Evolutionary conservation across 139 green algal species (phyloP).

Genomic region (Tetradesmus obliquus): DNA sequence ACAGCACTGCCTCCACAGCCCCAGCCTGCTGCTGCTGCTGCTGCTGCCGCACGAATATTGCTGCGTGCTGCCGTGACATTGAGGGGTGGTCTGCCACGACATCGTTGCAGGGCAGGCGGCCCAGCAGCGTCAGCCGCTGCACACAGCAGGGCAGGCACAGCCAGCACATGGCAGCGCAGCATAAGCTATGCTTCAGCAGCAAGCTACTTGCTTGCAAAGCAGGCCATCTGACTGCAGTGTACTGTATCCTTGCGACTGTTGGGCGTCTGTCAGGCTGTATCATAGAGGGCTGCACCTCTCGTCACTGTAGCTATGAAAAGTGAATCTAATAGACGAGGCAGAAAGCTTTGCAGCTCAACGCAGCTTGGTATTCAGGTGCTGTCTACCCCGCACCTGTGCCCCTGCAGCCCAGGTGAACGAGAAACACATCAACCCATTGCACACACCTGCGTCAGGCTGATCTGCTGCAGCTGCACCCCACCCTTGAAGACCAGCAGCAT

Average conservation of each 20-base stretch:
- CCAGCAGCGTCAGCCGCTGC: slow-evolving; percentile 24
- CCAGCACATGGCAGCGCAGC: not conserved
- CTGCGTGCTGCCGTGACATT: slow-evolving; percentile 31
- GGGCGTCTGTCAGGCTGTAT: no score
- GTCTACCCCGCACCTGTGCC: no score
- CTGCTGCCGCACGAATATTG: not conserved
- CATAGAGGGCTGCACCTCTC: no score
- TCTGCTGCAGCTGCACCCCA: slow-evolving; percentile 19
- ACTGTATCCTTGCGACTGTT: no score
- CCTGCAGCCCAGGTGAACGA: not conserved
- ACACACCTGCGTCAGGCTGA: slow-evolving; percentile 8
- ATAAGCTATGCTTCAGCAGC: not conserved
- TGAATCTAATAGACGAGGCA: no score
- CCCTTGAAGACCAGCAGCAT: slow-evolving; percentile 18
- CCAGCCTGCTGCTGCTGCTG: not conserved
- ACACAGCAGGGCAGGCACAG: not conserved
- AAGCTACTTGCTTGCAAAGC: not conserved
- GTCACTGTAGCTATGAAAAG: no score
- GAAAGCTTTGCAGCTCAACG: not conserved
- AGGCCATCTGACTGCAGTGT: not conserved
- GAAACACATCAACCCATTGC: not conserved
- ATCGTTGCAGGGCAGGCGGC: slow-evolving; percentile 17
- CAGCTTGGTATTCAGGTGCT: not conserved
- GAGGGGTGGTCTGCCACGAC: slow-evolving; percentile 18
- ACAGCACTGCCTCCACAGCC: not conserved